Percentiles rank a stretch among this genome's conserved stretches.
phyloP scores from a whole-genome alignment of 1,284 basidiomycete species.

The Xerocomus amazonicus region DNA sequence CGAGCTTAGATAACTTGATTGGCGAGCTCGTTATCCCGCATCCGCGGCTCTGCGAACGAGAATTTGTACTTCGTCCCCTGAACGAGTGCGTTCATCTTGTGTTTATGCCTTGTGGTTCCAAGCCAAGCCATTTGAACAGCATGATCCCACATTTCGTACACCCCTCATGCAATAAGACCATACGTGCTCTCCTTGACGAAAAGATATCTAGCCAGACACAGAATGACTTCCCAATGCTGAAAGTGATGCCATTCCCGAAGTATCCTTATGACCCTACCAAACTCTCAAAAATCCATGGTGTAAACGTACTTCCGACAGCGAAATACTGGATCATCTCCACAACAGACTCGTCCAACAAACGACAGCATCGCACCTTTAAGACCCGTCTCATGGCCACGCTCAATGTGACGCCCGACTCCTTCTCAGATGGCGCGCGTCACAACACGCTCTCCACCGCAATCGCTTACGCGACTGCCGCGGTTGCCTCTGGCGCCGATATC shows the following conservation, averaged over 20 bases:
- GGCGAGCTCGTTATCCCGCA: conserved; percentile 84
- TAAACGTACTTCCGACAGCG: conserved; percentile 45
- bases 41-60: conserved; percentile 75
- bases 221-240: conserved; percentile 50
- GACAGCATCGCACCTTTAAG: conserved; percentile 24
- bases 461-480: conserved; percentile 44
- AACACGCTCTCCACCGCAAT: conserved; percentile 49
- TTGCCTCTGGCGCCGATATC: conserved; percentile 65
- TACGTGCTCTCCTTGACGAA: conserved; percentile 46
- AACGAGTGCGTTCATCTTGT: conserved; percentile 59
- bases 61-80: conserved; percentile 85
- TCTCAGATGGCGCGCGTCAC: conserved; percentile 83
- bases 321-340: conserved; percentile 44
- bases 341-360: conserved; percentile 13
- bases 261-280: conserved; percentile 37
- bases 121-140: conserved; percentile 37
- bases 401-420: conserved; percentile 95
- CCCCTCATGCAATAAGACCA: conserved; percentile 48
- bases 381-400: conserved; percentile 92
- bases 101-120: background rate
- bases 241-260: conserved; percentile 63
- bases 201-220: conserved; percentile 31
- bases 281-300: conserved; percentile 3
- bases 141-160: conserved; percentile 70
- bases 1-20: conserved; percentile 48